Evolutionary conservation across 345 rosid species (phyloP).

Genomic region (Gossypium rotundifolium): DNA sequence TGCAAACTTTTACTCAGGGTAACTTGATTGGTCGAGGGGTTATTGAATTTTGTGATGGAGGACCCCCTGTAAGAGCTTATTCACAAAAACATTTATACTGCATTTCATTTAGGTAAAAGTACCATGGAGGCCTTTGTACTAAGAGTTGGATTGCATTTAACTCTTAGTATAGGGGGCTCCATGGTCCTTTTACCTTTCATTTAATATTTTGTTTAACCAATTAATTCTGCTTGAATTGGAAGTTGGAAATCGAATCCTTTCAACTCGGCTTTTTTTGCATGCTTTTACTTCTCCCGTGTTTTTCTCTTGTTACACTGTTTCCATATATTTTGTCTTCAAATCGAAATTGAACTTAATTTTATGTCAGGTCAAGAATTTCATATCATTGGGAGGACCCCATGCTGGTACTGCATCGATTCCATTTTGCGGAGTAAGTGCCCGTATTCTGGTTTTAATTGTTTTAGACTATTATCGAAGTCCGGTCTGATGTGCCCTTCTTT

Average conservation of each 20-base stretch:
- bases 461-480: neutral
- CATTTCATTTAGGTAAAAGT: neutral
- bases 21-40: conserved; percentile 66
- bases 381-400: conserved; percentile 77
- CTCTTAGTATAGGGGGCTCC: no score
- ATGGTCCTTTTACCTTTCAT: no score
- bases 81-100: neutral
- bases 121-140: no score
- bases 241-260: neutral
- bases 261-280: neutral
- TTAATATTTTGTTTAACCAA: neutral
- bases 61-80: conserved; percentile 57
- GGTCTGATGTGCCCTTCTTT: neutral
- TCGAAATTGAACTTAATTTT: neutral
- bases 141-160: no score
- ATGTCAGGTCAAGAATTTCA: conserved; percentile 66
- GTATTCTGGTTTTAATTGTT: neutral
- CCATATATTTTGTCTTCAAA: neutral
- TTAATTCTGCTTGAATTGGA: neutral
- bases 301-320: neutral
- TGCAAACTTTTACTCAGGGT: conserved; percentile 36
- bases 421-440: conserved; percentile 61
- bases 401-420: conserved; percentile 89
- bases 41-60: conserved; percentile 78
- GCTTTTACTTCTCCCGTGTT: neutral